Base-by-base conservation (phyloP, 75 land plant species). In the Gnetum montanum region DNA sequence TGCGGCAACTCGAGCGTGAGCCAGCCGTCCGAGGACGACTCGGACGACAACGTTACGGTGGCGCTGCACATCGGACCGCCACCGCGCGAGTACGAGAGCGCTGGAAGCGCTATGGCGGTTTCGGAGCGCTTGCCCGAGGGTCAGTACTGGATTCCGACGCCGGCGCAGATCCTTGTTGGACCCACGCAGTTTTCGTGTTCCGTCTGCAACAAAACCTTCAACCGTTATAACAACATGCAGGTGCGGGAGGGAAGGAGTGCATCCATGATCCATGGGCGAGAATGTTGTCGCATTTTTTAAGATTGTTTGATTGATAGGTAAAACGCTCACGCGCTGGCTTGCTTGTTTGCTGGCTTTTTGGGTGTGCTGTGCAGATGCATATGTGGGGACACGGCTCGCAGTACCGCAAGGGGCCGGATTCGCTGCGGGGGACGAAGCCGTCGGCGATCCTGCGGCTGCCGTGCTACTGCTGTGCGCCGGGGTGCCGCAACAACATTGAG, bases 181-280 rank as follows among this genome's bases (percentile, higher is more conserved):
- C 89, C 82, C 0, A 76, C 89, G 12, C 86, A 85, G 65, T 85
- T 85, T 54, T 73, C 86, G 4, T 85, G 89, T 58, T 33, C 70
- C 1, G 86, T 85, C 49, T 82, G 89, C 61, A 54, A 65, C 64
- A 85, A 77, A 38, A 74, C 82, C 8, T 85, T 85, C 75, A 84
- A 77, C 57, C 70, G 88, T 33, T 82, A 73, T 67, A 84, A 84
- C 66, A 84, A 84, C 24, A 73, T 85, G 82, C 89, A 82, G 89
- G 89, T 84, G 11, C 13, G 23, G 34, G 31, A 2, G 11, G 18
- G 4, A 23, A 3, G 31, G 8, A 27, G 10, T 19, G 13, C 57
- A 10, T 19, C 57, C 57, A 54, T 19, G 8, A 10, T 18, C n/a
- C n/a, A n/a, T n/a, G n/a, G n/a, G 8, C 19, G 8, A 16, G 51